These are phyloP conservation scores for Gymnopilus dilepis DNA, from an alignment of 768 basidiomycete species.

Conservation along the genomic window DNA sequence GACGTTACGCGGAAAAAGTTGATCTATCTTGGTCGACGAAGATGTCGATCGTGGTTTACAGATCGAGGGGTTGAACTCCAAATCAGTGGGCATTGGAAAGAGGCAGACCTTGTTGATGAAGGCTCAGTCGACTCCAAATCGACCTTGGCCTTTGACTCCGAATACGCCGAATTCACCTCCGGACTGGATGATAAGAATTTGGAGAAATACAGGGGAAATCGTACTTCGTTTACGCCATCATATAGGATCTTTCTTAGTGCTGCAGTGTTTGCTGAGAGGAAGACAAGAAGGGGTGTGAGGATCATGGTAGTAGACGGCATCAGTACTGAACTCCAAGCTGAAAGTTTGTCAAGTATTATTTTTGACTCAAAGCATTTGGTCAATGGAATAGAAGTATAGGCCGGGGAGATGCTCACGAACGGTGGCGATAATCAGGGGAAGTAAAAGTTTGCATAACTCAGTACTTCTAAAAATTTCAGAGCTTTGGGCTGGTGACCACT, in stretches of 20 bases:
- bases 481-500: too few species aligned
- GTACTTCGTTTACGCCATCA: constrained; percentile 52
- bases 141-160: constrained; percentile 41
- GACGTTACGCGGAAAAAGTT: constrained; percentile 56
- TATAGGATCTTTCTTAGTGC: constrained; percentile 43
- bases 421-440: too few species aligned
- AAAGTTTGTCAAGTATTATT: too few species aligned
- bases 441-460: too few species aligned
- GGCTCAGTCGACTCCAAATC: constrained; percentile 47
- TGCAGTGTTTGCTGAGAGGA: constrained; percentile 19
- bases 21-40: constrained; percentile 54
- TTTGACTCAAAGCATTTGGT: too few species aligned
- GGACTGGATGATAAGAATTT: constrained; percentile 41
- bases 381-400: too few species aligned
- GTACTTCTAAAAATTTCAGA: too few species aligned
- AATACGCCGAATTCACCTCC: constrained; percentile 54
- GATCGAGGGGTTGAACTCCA: too few species aligned
- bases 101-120: constrained; percentile 50
- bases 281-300: constrained; percentile 16
- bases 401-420: too few species aligned
- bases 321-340: too few species aligned
- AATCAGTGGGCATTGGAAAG: background rate
- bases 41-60: constrained; percentile 51
- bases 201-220: background rate
- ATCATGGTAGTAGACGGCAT: too few species aligned